Conservation (phyloP, 2,329 filamentous ascomycete species). For the Ophiostoma novo-ulmi region DNA sequence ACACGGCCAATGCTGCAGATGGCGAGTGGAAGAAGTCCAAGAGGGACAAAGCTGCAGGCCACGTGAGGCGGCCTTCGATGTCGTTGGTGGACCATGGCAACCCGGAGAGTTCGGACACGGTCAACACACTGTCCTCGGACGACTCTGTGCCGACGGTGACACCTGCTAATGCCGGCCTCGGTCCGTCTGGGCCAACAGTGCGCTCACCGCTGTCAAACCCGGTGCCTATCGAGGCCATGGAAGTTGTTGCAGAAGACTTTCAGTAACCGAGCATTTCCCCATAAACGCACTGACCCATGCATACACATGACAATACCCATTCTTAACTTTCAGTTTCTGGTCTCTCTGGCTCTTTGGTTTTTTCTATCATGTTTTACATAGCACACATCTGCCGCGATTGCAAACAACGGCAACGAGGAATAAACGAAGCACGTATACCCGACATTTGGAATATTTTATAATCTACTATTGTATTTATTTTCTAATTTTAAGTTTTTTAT, state of each 20-base stretch:
- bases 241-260: too few relatives aligned
- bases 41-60: background rate
- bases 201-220: conserved; percentile 11
- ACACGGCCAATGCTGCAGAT: background rate
- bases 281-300: background rate
- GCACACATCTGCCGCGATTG: background rate
- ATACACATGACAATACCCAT: background rate
- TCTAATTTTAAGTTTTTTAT: background rate
- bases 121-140: conserved; percentile 14
- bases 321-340: background rate
- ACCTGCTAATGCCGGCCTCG: background rate
- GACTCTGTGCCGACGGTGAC: conserved; percentile 1
- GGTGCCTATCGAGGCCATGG: background rate
- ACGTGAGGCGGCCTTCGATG: conserved; percentile 20
- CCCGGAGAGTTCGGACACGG: conserved; percentile 17
- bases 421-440: conserved; percentile 11
- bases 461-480: background rate
- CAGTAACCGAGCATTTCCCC: background rate
- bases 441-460: conserved; percentile 4
- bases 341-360: background rate
- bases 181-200: background rate
- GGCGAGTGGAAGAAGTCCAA: background rate
- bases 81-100: background rate
- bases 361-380: background rate
- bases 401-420: background rate